phyloP scores from a whole-genome alignment of 2,329 filamentous ascomycete genomes.

The Aspergillus melleus region DNA sequence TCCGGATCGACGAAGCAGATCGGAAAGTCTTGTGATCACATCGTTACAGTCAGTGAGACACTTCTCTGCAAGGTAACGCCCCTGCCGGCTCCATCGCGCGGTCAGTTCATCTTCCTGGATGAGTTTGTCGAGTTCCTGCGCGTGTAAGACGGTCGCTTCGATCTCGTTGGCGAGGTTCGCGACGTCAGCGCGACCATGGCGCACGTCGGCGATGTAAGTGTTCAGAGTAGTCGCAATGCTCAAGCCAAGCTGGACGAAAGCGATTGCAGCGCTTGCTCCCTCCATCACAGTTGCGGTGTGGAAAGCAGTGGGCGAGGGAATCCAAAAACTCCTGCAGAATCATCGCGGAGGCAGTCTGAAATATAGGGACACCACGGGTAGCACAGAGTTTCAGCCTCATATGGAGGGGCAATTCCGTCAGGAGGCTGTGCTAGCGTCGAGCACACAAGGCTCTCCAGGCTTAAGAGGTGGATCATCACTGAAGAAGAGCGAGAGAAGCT shows the following conservation, averaged over 20 bases:
- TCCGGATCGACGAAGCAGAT: neutral
- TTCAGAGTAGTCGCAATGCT: conserved; percentile 1
- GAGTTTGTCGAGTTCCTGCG: neutral
- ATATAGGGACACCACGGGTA: neutral
- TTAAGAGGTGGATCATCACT: neutral
- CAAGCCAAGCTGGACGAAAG: neutral
- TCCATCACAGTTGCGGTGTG: neutral
- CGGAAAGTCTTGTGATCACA: neutral
- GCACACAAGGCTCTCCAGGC: neutral
- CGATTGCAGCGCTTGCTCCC: neutral
- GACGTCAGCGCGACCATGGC: neutral
- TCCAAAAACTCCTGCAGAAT: neutral
- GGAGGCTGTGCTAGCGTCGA: neutral
- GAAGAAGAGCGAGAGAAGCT: neutral
- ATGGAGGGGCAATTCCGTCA: neutral
- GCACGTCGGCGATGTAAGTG: conserved; percentile 1
- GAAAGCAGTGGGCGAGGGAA: neutral
- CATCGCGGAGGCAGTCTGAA: neutral
- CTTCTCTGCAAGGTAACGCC: neutral
- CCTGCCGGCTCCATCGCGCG: neutral
- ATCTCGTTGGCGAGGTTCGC: neutral
- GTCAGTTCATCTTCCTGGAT: neutral
- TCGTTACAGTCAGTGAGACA: neutral
- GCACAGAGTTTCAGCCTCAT: neutral
- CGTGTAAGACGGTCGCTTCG: neutral